Percentiles rank a stretch among this genome's conserved stretches.
These are phyloP conservation scores for Fraxinus greggii DNA, from an alignment of 305 asterid genomes.

Conservation along the genomic window DNA sequence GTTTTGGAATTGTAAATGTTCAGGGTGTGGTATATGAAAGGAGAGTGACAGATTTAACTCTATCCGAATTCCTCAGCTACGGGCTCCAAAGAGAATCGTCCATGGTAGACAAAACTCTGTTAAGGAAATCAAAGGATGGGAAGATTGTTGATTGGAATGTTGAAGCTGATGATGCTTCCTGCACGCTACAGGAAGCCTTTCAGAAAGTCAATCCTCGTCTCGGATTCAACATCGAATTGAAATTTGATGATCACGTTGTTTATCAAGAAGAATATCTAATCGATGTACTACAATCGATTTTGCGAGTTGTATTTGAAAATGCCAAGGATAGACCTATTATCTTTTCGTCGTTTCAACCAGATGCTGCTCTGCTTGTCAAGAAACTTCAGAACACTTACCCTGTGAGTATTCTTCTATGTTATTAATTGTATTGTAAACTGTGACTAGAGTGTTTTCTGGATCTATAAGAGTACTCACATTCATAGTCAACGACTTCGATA, in stretches of 20 bases:
- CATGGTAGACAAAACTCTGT: conserved; percentile 49
- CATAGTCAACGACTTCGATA: too few relatives aligned
- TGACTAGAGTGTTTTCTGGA: background rate
- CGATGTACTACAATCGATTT: conserved; percentile 42
- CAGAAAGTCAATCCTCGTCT: conserved; percentile 60
- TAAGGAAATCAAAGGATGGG: conserved; percentile 81
- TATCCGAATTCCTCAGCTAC: conserved; percentile 67
- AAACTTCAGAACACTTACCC: conserved; percentile 72
- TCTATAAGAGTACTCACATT: too few relatives aligned
- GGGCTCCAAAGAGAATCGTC: conserved; percentile 70
- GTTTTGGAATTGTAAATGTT: background rate
- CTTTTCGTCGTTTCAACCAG: conserved; percentile 90
- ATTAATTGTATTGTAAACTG: background rate
- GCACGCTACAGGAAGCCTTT: conserved; percentile 88
- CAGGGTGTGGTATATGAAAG: conserved; percentile 69
- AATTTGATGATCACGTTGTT: conserved; percentile 67
- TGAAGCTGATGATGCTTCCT: conserved; percentile 62
- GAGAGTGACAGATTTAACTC: conserved; percentile 74
- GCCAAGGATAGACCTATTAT: conserved; percentile 72
- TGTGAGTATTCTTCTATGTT: conserved; percentile 33
- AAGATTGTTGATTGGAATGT: conserved; percentile 63
- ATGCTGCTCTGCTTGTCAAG: conserved; percentile 63
- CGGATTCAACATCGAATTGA: conserved; percentile 88
- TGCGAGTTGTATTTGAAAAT: conserved; percentile 52
- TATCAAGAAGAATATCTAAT: conserved; percentile 57